Evolutionary conservation across 1,284 basidiomycete species (phyloP).

Genomic region (Trichosporon ovoides): DNA sequence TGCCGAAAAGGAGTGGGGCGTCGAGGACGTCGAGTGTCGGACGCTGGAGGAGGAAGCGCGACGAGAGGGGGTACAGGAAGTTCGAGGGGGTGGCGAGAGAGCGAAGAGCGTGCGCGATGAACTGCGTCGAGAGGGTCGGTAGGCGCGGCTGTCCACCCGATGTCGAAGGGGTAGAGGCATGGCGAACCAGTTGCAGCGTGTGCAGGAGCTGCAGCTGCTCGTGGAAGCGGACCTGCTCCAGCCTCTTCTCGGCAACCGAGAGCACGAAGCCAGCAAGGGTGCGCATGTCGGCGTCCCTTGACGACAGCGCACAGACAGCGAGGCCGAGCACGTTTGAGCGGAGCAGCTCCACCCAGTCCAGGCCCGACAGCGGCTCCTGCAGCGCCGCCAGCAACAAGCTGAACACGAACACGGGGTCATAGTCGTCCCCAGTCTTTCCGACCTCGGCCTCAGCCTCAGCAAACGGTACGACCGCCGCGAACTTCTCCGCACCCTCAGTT

Average conservation of each 20-base stretch:
- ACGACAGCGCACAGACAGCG: conserved; percentile 67
- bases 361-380: conserved; percentile 57
- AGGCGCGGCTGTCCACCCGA: conserved; percentile 26
- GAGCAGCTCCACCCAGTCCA: conserved; percentile 79
- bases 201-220: conserved; percentile 73
- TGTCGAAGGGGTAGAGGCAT: conserved; percentile 51
- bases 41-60: conserved; percentile 77
- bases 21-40: conserved; percentile 67
- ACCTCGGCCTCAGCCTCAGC: conserved; percentile 21
- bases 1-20: conserved; percentile 76
- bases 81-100: conserved; percentile 71
- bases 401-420: conserved; percentile 77
- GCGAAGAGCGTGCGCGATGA: conserved; percentile 72
- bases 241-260: conserved; percentile 8
- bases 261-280: conserved; percentile 50
- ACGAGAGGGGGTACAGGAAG: conserved; percentile 72
- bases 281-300: conserved; percentile 60
- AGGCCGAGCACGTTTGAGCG: conserved; percentile 75
- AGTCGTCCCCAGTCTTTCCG: conserved; percentile 51
- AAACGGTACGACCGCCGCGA: conserved; percentile 18
- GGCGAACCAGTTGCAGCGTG: conserved; percentile 66
- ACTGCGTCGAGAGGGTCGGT: conserved; percentile 70
- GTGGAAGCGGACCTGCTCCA: conserved; percentile 56
- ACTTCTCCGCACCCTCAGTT: background rate
- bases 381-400: conserved; percentile 64